These are phyloP conservation scores for Chenopodium berlandieri DNA, from an alignment of 148 eudicot genomes.

Conservation along the genomic window DNA sequence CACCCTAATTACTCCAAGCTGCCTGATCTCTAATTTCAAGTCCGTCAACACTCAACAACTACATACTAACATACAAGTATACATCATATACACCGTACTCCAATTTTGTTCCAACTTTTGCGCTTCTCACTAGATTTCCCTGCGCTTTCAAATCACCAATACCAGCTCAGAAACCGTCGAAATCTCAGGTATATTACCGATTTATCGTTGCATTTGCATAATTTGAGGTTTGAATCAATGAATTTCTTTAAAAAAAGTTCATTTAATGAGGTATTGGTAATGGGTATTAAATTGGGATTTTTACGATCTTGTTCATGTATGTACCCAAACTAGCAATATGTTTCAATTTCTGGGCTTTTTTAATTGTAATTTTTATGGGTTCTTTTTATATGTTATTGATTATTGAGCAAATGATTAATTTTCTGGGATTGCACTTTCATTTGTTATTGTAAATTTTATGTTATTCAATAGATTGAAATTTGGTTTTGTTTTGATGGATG, in stretches of 20 bases:
- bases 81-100: neutral
- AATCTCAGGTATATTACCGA: neutral
- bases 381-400: neutral
- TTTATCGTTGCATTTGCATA: neutral
- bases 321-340: neutral
- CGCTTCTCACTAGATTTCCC: no score
- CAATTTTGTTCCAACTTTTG: neutral
- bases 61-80: neutral
- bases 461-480: neutral
- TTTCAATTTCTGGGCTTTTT: neutral
- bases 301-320: neutral
- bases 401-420: neutral
- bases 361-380: neutral
- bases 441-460: neutral
- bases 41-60: neutral
- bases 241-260: neutral
- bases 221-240: neutral
- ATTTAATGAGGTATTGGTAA: neutral
- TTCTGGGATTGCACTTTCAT: neutral
- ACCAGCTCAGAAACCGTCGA: neutral
- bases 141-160: neutral
- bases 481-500: neutral
- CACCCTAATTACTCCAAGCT: no score
- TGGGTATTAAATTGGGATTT: neutral
- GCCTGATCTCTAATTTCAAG: neutral